These are phyloP conservation scores for Coprinellus aureogranulatus DNA, from an alignment of 768 basidiomycete genomes.

Conservation along the genomic window DNA sequence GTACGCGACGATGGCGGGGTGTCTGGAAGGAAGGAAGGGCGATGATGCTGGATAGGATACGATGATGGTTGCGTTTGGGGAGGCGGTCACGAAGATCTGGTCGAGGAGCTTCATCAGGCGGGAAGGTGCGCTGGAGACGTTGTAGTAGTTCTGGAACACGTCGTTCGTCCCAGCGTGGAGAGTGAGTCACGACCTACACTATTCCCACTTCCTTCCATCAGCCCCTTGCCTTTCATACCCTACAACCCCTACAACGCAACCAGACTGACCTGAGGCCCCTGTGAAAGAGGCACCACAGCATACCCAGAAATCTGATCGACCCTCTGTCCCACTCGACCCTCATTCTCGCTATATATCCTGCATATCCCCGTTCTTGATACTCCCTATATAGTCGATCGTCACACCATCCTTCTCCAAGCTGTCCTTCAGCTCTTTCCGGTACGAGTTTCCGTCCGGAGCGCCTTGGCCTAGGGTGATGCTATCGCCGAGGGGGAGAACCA, in stretches of 20 bases:
- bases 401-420: not conserved
- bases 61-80: slow-evolving; percentile 8
- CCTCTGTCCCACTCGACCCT: slow-evolving; percentile 3
- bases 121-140: slow-evolving; percentile 7
- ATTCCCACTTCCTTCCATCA: not conserved
- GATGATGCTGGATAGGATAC: slow-evolving; percentile 4
- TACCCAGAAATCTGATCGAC: slow-evolving; percentile 10
- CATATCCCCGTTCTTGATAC: slow-evolving; percentile 9
- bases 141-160: slow-evolving; percentile 4
- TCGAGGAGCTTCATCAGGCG: slow-evolving; percentile 8
- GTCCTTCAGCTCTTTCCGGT: slow-evolving; percentile 9
- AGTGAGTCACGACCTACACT: slow-evolving; percentile 7
- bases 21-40: slow-evolving; percentile 5
- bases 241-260: too few relatives aligned
- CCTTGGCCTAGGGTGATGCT: slow-evolving; percentile 11
- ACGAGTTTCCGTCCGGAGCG: slow-evolving; percentile 8
- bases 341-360: slow-evolving; percentile 6
- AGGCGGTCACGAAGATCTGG: slow-evolving; percentile 11
- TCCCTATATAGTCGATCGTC: slow-evolving; percentile 9
- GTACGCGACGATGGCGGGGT: slow-evolving; percentile 6
- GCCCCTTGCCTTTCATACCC: not conserved
- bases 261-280: slow-evolving; percentile 5
- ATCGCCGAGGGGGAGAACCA: slow-evolving; percentile 9
- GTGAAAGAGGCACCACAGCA: not conserved
- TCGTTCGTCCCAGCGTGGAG: slow-evolving; percentile 10